Evolutionary conservation across 2,329 filamentous ascomycete species (phyloP).

Genomic region (Phaeoacremonium minimum): DNA sequence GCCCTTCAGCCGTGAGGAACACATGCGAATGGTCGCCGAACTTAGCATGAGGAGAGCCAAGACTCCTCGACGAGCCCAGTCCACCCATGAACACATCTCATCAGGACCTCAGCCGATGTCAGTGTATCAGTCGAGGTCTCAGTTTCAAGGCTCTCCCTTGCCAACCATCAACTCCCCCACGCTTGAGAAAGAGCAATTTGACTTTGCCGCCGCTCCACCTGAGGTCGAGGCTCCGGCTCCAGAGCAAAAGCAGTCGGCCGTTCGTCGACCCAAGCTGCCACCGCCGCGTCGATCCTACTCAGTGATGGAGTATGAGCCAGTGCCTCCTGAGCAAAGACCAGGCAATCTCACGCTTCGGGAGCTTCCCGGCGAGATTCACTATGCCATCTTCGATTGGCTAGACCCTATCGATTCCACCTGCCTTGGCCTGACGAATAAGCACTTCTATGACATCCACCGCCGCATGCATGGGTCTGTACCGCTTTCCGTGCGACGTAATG

Average conservation of each 20-base stretch:
- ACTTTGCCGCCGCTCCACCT: too few relatives aligned
- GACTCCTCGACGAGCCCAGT: conserved; percentile 10
- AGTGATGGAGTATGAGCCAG: conserved; percentile 55
- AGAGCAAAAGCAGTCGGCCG: conserved; percentile 10
- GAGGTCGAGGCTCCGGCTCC: background rate
- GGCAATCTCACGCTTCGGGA: conserved; percentile 43
- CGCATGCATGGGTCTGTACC: conserved; percentile 52
- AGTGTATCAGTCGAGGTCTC: conserved; percentile 3
- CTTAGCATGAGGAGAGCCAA: conserved; percentile 26
- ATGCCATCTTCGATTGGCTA: conserved; percentile 55
- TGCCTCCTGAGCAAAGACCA: conserved; percentile 43
- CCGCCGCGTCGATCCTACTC: conserved; percentile 54
- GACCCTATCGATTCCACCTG: conserved; percentile 63
- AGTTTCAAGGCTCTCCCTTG: conserved; percentile 2
- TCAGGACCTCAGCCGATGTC: conserved; percentile 8
- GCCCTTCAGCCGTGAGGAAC: conserved; percentile 34
- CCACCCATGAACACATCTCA: conserved; percentile 10
- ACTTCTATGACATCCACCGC: conserved; percentile 55
- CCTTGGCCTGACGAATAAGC: conserved; percentile 52
- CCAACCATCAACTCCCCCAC: too few relatives aligned
- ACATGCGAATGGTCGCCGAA: conserved; percentile 27
- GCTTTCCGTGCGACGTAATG: conserved; percentile 50
- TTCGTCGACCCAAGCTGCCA: conserved; percentile 29
- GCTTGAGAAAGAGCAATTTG: too few relatives aligned
- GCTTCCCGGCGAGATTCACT: conserved; percentile 57